Base-by-base conservation (phyloP, 352 stramenopile species). In the Globisporangium heterothallicum region DNA sequence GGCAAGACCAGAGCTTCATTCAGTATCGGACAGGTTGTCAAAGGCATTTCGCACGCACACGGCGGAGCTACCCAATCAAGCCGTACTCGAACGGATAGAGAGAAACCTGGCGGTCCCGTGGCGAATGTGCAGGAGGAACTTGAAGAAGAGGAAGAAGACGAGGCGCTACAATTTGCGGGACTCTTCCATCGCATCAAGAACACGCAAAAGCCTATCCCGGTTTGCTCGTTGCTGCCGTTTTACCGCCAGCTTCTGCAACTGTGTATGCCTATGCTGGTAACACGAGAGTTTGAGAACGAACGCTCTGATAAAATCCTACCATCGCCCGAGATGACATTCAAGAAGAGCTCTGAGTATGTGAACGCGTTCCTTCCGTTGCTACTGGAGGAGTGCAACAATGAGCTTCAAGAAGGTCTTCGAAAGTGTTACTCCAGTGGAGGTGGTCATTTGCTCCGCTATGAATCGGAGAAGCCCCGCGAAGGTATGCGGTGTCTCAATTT, bases 171-270 rank as follows among this genome's bases (percentile, higher is more conserved):
- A 13, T 79, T 86, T 24, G 78, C 83, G 9, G 66, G 72, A 7
- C 61, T 90, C 3, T 92, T 92, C 29, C 70, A 88, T 56, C 81
- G 84, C 27, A 93, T 95, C 56, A 92, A 92, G 46, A 77, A 73
- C 19, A 89, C 81, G 16, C 76, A 85, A 45, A 92, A 89, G 30
- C 66, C 81, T 1, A 79, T 89, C 40, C 63, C 77, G 5, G 63
- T 66, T 14, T 88, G 74, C 41, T 92, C 84, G 12, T 36, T 93
- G 32, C 59, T 86, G 22, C 84, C 84, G 36, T 95, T 95, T 66
- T 95, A 91, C 52, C 73, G 83, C 0, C 71, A 93, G 18, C 46
- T 95, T 25, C 56, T 93, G 35, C 79, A 91, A 66, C 58, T 86
- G 3, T 84, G 71, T 24, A 87, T 93, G 70, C 83, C 83, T 2